Evolutionary conservation across 2,329 filamentous ascomycete species (phyloP).

Genomic region (Thielaviopsis euricoi): DNA sequence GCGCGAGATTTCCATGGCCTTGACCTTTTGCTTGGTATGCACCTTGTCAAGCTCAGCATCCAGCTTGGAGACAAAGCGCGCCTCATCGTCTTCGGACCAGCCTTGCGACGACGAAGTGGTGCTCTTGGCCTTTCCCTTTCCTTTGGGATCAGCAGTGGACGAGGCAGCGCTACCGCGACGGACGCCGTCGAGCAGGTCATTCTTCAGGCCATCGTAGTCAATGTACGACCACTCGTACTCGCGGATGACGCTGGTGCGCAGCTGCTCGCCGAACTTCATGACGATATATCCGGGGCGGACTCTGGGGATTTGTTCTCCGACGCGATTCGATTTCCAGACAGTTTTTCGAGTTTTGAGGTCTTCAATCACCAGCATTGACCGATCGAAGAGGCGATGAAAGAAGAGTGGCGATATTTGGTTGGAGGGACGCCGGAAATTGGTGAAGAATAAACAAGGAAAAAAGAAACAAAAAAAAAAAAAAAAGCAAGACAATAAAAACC

Average conservation of each 20-base stretch:
- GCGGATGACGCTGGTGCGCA: slow-evolving; percentile 86
- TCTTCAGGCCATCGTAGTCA: slow-evolving; percentile 87
- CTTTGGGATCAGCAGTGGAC: slow-evolving; percentile 18
- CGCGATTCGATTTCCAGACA: slow-evolving; percentile 24
- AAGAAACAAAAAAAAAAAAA: neutral
- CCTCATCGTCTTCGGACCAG: slow-evolving; percentile 90
- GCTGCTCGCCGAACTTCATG: slow-evolving; percentile 89
- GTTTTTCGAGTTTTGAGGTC: slow-evolving; percentile 28
- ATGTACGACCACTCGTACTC: slow-evolving; percentile 99
- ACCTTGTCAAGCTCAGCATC: slow-evolving; percentile 94
- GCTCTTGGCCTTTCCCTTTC: slow-evolving; percentile 17
- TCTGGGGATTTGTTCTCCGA: slow-evolving; percentile 18
- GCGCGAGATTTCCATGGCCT: slow-evolving; percentile 86
- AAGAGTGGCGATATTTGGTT: neutral
- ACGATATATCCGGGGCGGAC: slow-evolving; percentile 36
- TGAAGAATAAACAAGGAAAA: too few relatives aligned
- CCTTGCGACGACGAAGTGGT: slow-evolving; percentile 25
- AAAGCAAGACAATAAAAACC: neutral
- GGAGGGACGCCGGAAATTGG: neutral
- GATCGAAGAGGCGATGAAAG: neutral
- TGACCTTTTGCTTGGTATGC: slow-evolving; percentile 92
- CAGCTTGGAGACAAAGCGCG: slow-evolving; percentile 68
- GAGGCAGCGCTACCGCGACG: slow-evolving; percentile 22
- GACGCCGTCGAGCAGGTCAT: slow-evolving; percentile 55
- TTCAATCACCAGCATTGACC: slow-evolving; percentile 35